These are phyloP conservation scores for Melaleuca alternifolia DNA, from an alignment of 345 rosid genomes.

Conservation along the genomic window DNA sequence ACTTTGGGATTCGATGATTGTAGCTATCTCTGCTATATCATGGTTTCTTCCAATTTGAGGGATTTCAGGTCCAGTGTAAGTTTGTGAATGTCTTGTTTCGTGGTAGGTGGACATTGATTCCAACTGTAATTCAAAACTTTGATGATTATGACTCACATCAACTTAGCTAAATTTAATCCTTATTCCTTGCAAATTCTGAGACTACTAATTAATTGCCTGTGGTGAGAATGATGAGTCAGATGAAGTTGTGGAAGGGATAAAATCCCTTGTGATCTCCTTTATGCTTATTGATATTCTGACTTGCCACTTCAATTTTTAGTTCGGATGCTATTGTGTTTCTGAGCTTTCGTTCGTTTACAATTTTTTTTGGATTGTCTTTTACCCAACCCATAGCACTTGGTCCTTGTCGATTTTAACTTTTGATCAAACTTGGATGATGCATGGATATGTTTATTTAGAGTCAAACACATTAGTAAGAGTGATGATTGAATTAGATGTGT, in stretches of 20 bases:
- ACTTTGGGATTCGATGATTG: background rate
- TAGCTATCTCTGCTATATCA: background rate
- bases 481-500: constrained; percentile 66
- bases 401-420: background rate
- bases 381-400: background rate
- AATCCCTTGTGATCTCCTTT: background rate
- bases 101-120: constrained; percentile 1
- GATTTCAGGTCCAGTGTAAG: background rate
- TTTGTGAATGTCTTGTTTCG: constrained; percentile 6
- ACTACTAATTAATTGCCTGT: background rate
- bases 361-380: background rate
- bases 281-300: constrained; percentile 1
- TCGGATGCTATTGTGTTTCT: background rate
- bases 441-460: background rate
- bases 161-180: background rate
- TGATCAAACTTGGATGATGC: background rate
- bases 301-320: background rate
- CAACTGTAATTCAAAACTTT: background rate
- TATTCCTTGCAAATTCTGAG: background rate
- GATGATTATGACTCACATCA: background rate
- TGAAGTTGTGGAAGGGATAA: background rate
- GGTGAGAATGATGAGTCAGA: background rate
- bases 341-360: background rate
- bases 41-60: background rate
- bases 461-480: constrained; percentile 14